phyloP scores from a whole-genome alignment of 73 alveolate genomes.

The Tetrahymena borealis region DNA sequence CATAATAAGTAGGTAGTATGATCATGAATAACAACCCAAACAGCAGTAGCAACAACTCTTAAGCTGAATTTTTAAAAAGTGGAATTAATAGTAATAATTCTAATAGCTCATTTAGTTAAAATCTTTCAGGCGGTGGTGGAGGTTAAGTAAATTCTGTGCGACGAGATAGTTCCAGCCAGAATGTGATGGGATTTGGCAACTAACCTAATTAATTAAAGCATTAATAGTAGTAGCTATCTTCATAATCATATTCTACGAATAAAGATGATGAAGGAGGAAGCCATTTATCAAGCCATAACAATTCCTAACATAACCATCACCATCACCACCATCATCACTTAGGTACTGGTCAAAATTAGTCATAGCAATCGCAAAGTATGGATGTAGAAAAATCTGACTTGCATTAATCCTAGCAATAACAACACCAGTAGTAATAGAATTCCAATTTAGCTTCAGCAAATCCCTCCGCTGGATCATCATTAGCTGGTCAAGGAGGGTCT shows the following conservation, averaged over 20 bases:
- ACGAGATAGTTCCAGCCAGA: background rate
- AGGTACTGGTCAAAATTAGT: background rate
- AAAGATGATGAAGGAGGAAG: background rate
- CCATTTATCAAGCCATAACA: background rate
- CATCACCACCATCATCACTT: background rate
- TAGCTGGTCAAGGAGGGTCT: background rate
- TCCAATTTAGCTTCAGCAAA: background rate
- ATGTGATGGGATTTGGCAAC: background rate
- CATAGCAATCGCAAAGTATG: background rate
- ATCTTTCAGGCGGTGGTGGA: background rate
- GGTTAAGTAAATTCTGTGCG: background rate
- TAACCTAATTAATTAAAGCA: background rate
- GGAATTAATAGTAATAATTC: background rate
- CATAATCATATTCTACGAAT: background rate
- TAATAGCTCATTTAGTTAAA: background rate
- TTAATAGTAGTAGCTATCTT: background rate
- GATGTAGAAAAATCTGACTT: background rate
- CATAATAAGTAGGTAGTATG: background rate
- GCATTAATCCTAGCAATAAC: background rate
- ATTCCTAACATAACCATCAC: background rate
- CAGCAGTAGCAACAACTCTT: background rate
- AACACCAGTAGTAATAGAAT: background rate
- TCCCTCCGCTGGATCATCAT: background rate
- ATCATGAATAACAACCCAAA: background rate
- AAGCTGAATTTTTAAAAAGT: background rate